Base-by-base conservation (phyloP, 768 basidiomycete genomes). In the Crepidotus variabilis region DNA sequence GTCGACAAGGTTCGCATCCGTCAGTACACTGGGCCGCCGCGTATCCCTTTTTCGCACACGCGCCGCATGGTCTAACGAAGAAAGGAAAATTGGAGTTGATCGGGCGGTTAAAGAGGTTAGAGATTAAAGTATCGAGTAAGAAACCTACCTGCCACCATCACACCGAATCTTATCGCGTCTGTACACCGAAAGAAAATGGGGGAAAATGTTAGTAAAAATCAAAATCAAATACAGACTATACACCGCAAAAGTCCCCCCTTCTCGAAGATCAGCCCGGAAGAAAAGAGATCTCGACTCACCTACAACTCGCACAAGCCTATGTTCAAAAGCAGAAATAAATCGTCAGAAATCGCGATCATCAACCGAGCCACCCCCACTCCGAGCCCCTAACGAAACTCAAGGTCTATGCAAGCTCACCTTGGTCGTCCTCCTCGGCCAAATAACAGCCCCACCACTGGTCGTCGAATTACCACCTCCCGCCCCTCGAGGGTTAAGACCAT, bases 121-220 rank as follows among this genome's bases (percentile, higher is more conserved):
- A 36, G 20, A 45, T 47, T 33, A 48, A 39, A 57, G 36, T 20
- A 32, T 50, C 18, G 51, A 52, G 24, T n/a, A 43, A 22, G 18
- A 47, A 47, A 34, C 74, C 47, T 63, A 83, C 78, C 77, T 78
- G 59, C 70, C 67, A 22, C 81, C 78, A 65, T 85, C 80, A 67
- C 84, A 86, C 57, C 82, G 78, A 57, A 82, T 78, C 68, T 86
- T 85, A 64, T 85, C 84, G 58, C 79, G 81, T 63, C 84, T 85
- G 64, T 33, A 32, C 28, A 28, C 8, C 3, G 28, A 28, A 28
- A 28, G 28, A 28, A 28, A 28, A 28, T 28, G 13, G 51, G 54
- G 34, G 33, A 33, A 53, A 47, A 43, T 50, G 23, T 56, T 46
- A 48, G 49, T 52, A 47, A 58, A 63, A 51, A 43, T 39, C 50